A percentile compares a stretch with the other conserved stretches of the same genome.
phyloP scores from a whole-genome alignment of 169 alveolate genomes.

The Plasmodium reichenowi region DNA sequence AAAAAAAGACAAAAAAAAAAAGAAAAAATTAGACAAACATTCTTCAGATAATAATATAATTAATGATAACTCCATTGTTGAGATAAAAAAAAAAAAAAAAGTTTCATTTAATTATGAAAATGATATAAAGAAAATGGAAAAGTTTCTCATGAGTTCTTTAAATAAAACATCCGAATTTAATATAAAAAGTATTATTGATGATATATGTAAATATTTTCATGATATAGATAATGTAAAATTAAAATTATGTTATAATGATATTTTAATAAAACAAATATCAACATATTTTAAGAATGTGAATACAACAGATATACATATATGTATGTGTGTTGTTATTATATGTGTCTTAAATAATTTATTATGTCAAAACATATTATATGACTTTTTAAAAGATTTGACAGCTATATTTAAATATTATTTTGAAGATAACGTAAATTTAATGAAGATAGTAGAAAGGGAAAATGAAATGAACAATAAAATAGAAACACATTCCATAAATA shows the following conservation, averaged over 20 bases:
- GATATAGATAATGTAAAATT: conserved; percentile 19
- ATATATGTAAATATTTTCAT: conserved; percentile 66
- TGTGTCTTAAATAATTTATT: conserved; percentile 58
- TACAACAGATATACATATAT: conserved; percentile 62
- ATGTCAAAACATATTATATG: conserved; percentile 35
- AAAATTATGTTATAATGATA: conserved; percentile 19
- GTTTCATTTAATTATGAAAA: conserved; percentile 5
- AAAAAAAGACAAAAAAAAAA: conserved; percentile 20
- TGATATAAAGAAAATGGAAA: conserved; percentile 57
- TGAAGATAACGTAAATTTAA: conserved; percentile 33
- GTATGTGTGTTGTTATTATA: conserved; percentile 37
- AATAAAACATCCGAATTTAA: conserved; percentile 72
- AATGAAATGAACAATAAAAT: conserved; percentile 30
- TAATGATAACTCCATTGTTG: not conserved
- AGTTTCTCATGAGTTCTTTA: conserved; percentile 37
- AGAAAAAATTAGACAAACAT: conserved; percentile 17
- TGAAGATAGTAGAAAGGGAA: conserved; percentile 33
- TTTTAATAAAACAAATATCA: conserved; percentile 16
- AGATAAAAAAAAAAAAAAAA: conserved; percentile 22
- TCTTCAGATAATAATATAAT: not conserved
- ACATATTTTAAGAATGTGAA: conserved; percentile 49
- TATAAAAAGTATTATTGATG: conserved; percentile 68
- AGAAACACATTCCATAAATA: not conserved
- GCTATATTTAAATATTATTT: conserved; percentile 22
- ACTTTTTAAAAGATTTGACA: conserved; percentile 37